Conservation (phyloP, 441 rosid species). For the Pelargonium cotyledonis region DNA sequence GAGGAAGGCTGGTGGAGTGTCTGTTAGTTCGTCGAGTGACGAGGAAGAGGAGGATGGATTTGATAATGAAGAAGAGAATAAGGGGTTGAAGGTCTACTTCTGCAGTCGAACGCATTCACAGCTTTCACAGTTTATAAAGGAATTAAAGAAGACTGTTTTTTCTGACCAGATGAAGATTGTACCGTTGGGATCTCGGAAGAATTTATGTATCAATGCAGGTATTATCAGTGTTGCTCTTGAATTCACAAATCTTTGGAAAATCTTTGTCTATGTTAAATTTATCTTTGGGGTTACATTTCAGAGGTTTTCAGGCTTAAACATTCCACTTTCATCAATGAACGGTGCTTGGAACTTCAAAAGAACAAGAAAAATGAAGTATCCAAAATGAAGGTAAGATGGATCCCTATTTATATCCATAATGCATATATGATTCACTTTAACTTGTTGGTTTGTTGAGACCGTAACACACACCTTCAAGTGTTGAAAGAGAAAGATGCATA, state of each 20-base stretch:
- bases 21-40: slow-evolving; percentile 51
- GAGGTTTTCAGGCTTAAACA: slow-evolving; percentile 70
- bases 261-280: slow-evolving; percentile 15
- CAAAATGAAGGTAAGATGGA: slow-evolving; percentile 54
- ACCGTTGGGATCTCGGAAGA: slow-evolving; percentile 78
- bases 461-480: neutral
- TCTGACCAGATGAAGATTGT: slow-evolving; percentile 45
- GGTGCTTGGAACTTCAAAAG: slow-evolving; percentile 83
- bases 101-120: slow-evolving; percentile 96
- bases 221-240: slow-evolving; percentile 1
- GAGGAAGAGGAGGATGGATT: slow-evolving; percentile 48
- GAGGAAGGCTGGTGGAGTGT: slow-evolving; percentile 47
- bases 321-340: slow-evolving; percentile 59
- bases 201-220: slow-evolving; percentile 81
- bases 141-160: slow-evolving; percentile 70
- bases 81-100: slow-evolving; percentile 55
- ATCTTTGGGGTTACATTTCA: slow-evolving; percentile 26
- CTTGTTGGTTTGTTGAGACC: slow-evolving; percentile 10
- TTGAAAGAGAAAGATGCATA: too few relatives aligned
- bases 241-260: neutral
- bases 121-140: slow-evolving; percentile 81
- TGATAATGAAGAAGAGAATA: slow-evolving; percentile 32
- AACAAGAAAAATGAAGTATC: slow-evolving; percentile 47
- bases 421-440: slow-evolving; percentile 6
- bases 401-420: slow-evolving; percentile 2